These are phyloP conservation scores for Dissophora globulifera DNA, from an alignment of 192 early-diverging fungal genomes.

Conservation along the genomic window DNA sequence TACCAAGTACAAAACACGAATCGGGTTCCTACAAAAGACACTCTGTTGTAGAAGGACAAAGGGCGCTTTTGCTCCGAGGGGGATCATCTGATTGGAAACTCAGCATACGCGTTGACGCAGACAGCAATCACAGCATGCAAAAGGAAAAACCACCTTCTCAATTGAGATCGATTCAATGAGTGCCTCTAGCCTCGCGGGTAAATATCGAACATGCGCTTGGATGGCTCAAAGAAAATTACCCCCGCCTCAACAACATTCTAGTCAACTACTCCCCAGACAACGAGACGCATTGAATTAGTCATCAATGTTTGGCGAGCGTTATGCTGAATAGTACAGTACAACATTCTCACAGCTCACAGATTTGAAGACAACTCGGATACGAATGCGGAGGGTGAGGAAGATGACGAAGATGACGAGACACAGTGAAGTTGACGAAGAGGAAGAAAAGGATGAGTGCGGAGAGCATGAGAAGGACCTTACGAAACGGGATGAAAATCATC, in stretches of 20 bases:
- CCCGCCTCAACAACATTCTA: background rate
- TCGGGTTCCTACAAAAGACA: constrained; percentile 14
- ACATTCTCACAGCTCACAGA: background rate
- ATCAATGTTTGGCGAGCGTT: background rate
- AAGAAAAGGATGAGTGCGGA: background rate
- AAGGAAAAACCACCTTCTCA: constrained; percentile 3
- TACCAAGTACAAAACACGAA: constrained; percentile 16
- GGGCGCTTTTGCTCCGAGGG: constrained; percentile 7
- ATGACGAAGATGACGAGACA: background rate
- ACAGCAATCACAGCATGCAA: constrained; percentile 13
- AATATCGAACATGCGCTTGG: constrained; percentile 20
- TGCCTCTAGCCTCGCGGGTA: background rate
- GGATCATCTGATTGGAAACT: constrained; percentile 12
- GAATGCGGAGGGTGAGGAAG: background rate
- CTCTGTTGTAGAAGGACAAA: constrained; percentile 1
- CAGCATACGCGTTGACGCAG: constrained; percentile 5
- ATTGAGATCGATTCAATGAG: constrained; percentile 11
- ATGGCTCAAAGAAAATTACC: constrained; percentile 2
- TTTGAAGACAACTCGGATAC: background rate
- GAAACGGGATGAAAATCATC: background rate
- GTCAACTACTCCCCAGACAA: background rate
- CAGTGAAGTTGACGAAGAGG: background rate
- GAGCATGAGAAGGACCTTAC: background rate
- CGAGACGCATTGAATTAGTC: background rate
- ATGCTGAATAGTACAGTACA: constrained; percentile 5